These are phyloP conservation scores for Penicillium lagena DNA, from an alignment of 495 filamentous ascomycete species.

Conservation along the genomic window DNA sequence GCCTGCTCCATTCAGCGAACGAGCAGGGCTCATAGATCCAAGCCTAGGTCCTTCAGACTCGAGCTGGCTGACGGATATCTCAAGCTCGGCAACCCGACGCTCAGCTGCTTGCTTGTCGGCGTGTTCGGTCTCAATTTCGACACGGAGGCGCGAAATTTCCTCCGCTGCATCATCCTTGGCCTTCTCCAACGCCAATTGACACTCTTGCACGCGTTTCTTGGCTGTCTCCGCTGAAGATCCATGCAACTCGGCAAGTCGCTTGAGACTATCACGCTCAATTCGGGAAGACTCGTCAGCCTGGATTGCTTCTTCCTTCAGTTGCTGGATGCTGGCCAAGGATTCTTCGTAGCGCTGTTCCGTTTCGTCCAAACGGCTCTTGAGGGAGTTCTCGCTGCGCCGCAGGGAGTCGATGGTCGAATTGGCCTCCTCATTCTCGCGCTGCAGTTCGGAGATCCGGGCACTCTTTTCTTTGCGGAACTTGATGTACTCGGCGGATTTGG, in stretches of 20 bases:
- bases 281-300: constrained; percentile 74
- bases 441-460: constrained; percentile 75
- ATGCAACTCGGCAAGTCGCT: constrained; percentile 78
- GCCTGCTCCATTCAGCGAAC: constrained; percentile 44
- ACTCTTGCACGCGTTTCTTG: constrained; percentile 72
- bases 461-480: constrained; percentile 95
- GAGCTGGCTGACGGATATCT: constrained; percentile 62
- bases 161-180: constrained; percentile 74
- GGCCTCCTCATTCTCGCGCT: constrained; percentile 81
- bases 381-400: constrained; percentile 67
- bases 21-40: constrained; percentile 44
- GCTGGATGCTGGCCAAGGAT: constrained; percentile 68
- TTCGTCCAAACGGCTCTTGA: constrained; percentile 76
- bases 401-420: constrained; percentile 67
- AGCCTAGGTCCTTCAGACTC: constrained; percentile 41
- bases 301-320: constrained; percentile 74
- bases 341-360: constrained; percentile 82
- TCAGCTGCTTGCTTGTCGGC: constrained; percentile 64
- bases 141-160: constrained; percentile 69
- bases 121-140: constrained; percentile 77
- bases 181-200: constrained; percentile 69
- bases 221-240: constrained; percentile 76
- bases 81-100: constrained; percentile 65
- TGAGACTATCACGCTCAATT: constrained; percentile 72
- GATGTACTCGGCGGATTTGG: constrained; percentile 73